Evolutionary conservation across 306 rosid species (phyloP).

Genomic region (Neltuma alba): DNA sequence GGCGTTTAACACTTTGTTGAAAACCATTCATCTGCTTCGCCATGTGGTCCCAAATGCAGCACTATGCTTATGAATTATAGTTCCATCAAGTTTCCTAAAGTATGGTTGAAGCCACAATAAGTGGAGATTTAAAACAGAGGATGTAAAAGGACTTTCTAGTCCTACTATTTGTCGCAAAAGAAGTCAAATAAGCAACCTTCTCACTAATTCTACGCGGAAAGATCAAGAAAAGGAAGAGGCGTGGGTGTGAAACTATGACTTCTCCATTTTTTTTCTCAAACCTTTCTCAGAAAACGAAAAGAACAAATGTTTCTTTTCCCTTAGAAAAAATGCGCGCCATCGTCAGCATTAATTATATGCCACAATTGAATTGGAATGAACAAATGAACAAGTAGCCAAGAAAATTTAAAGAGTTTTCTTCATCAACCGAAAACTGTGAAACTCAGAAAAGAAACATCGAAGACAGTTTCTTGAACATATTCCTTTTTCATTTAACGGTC

Average conservation of each 20-base stretch:
- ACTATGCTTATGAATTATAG: neutral
- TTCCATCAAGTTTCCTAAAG: constrained; percentile 19
- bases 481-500: neutral
- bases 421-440: neutral
- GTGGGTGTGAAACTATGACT: neutral
- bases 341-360: neutral
- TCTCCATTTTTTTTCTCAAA: neutral
- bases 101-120: neutral
- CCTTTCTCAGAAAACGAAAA: neutral
- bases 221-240: neutral
- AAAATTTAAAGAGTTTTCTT: neutral
- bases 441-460: neutral
- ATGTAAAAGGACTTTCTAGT: neutral
- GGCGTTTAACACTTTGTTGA: neutral
- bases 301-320: neutral
- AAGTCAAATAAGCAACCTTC: constrained; percentile 35
- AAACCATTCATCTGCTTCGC: neutral
- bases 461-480: neutral
- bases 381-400: neutral
- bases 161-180: neutral
- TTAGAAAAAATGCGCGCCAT: neutral
- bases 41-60: neutral
- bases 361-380: neutral
- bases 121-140: neutral
- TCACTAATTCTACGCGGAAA: constrained; percentile 27